Evolutionary conservation across 129 eudicot species (phyloP), one percentile per base, ranked within the genome.

Genomic region (Centrapalus pauciflorus): DNA sequence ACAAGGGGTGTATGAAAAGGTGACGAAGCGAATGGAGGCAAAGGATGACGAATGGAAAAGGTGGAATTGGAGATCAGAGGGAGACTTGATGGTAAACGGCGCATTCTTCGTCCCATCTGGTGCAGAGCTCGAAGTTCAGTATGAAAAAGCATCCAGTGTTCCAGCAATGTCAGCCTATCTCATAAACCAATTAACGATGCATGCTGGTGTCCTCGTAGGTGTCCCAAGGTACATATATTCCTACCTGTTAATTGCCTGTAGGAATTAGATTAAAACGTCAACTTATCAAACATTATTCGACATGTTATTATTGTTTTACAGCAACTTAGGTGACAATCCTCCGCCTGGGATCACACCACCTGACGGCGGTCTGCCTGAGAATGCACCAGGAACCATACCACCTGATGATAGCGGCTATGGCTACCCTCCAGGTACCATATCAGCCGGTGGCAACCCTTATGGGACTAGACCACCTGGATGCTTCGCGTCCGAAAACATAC

Each of bases 81-180:
- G 92, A 24, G 97, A 90, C 71, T 37, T 76, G 27, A 71, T 90
- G 97, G 95, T 84, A 21, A 90, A 90, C 24, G 97, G 97, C 33
- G 99, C 99, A 9, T 86, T 83, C 70, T 94, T 94, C 67, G 95
- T 86, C 16, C 94, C 99, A 8, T 94, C 99, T 0, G 99, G 99
- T 74, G 85, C 64, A 26, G 94, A 80, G 19, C 32, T 78, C 11
- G 78, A 66, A 34, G 25, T 72, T 30, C 85, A 80, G 55, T 89
- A 84, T 11, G 68, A 73, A 27, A 71, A 69, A 76, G 96, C 91
- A 33, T 73, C 95, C 7, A 85, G 95, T 61, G 59, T 82, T 49
- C 84, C 80, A 37, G 94, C 99, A 29, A 86, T 74, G 76, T 84
- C 99, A 0, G 93, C 97, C 11, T 37, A 76, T 51, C 82, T 75